A percentile compares a stretch with the other conserved stretches of the same genome.
phyloP scores from a whole-genome alignment of 2,329 filamentous ascomycete species.

The Arthroderma sp. region DNA sequence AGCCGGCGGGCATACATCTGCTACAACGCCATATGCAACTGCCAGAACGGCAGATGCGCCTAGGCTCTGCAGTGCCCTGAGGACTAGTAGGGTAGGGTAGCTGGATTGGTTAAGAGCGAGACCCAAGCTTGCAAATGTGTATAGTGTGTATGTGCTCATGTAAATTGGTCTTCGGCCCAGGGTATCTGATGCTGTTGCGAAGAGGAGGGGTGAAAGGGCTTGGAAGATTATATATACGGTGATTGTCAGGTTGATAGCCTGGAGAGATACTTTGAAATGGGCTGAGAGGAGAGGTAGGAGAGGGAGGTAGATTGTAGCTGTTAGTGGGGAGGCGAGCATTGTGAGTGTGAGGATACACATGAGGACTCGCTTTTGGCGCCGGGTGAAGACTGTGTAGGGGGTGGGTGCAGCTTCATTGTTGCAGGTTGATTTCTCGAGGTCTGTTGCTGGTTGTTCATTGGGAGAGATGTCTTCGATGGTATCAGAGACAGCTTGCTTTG shows the following conservation, averaged over 20 bases:
- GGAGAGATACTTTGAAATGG: conserved; percentile 18
- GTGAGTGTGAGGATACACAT: no score
- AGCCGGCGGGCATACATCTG: conserved; percentile 11
- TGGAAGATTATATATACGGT: conserved; percentile 11
- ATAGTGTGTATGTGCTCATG: conserved; percentile 11
- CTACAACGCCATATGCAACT: conserved; percentile 12
- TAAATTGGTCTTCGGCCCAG: conserved; percentile 11
- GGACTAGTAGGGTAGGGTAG: conserved; percentile 9
- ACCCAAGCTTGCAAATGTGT: conserved; percentile 10
- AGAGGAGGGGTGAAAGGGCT: conserved; percentile 10
- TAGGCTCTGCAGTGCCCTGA: conserved; percentile 13
- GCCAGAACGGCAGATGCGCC: conserved; percentile 9
- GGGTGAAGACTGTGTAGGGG: no score
- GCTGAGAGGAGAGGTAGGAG: no score
- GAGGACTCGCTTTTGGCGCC: no score
- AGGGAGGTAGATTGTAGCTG: no score
- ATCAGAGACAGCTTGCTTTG: no score
- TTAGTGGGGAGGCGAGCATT: no score
- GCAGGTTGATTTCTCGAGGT: no score
- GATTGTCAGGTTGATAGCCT: conserved; percentile 10
- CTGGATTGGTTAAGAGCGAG: conserved; percentile 9
- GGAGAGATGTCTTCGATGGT: no score
- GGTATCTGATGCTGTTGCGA: conserved; percentile 9
- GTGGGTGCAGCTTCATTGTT: no score
- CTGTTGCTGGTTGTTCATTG: no score